Evolutionary conservation across 441 rosid genomes (phyloP), one percentile per base, ranked within the genome.

Genomic region (Raphanus hybrid): DNA sequence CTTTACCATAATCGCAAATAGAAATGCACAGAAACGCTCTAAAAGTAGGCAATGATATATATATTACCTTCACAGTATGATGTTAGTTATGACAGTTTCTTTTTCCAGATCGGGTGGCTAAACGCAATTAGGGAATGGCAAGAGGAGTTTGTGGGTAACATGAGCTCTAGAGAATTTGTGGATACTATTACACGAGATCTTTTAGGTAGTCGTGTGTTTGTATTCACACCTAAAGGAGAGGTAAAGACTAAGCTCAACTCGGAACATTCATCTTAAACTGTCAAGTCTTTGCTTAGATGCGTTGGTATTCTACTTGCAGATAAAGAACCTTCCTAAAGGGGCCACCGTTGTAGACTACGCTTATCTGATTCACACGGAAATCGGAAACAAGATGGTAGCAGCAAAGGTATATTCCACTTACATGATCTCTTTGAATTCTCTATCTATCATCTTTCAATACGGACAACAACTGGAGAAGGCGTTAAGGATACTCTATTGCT

Each of bases 61-160:
- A 29, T 29, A 29, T 3, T 29, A 29, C 34, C 34, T 29, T 27
- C 76, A 23, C 11, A 71, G 8, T 67, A 60, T 66, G 66, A 75
- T 50, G 73, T 48, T 70, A 70, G 80, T 71, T 80, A 75, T 78
- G 82, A 29, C 72, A 67, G 57, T 80, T 76, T 52, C 65, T 81
- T 84, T 82, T 82, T 89, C 75, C 88, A 96, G 99, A 78, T 96
- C 86, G 92, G 99, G 71, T 96, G 99, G 99, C 93, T 96, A 60
- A 96, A 93, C 78, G 99, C 98, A 67, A 96, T 96, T 68, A 91
- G 99, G 75, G 98, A 96, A 84, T 96, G 99, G 99, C 99, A 96
- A 90, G 97, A 93, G 77, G 98, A 96, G 85, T 96, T 96, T 72
- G 99, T 96, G 70, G 99, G 99, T 83, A 96, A 93, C 85, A 96